Evolutionary conservation across 768 basidiomycete genomes (phyloP).

Genomic region (Xerocomus spinulosus): DNA sequence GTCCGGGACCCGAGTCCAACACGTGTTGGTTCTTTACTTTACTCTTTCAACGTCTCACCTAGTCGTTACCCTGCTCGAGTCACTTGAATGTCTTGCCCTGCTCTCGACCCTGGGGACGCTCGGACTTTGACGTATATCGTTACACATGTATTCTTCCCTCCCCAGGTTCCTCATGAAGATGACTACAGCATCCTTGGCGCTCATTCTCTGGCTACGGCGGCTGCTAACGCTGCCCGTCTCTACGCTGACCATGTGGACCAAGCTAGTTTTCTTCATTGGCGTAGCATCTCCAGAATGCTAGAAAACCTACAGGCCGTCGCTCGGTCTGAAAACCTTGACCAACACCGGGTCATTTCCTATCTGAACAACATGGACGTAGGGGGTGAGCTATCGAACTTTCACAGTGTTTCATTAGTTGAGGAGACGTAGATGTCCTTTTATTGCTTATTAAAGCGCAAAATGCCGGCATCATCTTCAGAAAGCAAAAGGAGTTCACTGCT

Average conservation of each 20-base stretch:
- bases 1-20: too few relatives aligned
- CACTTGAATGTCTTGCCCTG: slow-evolving; percentile 3
- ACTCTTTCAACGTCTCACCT: too few relatives aligned
- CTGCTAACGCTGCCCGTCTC: background rate
- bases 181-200: slow-evolving; percentile 14
- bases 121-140: slow-evolving; percentile 23
- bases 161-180: background rate
- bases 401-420: background rate
- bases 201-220: slow-evolving; percentile 19
- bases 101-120: background rate
- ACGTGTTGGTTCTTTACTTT: too few relatives aligned
- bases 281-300: background rate
- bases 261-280: background rate
- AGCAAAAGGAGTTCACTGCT: background rate
- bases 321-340: background rate
- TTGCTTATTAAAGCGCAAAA: slow-evolving; percentile 43
- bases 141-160: slow-evolving; percentile 35
- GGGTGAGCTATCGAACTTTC: background rate
- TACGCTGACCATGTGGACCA: background rate
- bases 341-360: background rate
- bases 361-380: background rate
- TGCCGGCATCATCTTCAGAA: slow-evolving; percentile 25
- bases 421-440: slow-evolving; percentile 31
- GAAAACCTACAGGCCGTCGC: background rate
- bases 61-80: too few relatives aligned